Base-by-base conservation (phyloP, 306 rosid genomes). In the Clitoria ternatea region DNA sequence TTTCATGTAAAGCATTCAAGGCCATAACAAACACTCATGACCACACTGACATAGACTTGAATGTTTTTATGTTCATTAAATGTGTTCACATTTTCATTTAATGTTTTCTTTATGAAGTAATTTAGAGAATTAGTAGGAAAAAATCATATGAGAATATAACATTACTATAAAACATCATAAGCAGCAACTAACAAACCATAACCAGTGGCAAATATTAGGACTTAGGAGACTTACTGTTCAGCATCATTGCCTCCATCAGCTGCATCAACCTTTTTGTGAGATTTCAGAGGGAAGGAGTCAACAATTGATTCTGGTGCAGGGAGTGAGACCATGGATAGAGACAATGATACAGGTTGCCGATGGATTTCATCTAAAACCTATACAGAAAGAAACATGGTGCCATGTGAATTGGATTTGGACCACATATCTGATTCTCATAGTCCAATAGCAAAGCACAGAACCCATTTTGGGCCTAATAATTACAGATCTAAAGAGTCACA, bases 281-380 rank as follows among this genome's bases (percentile, higher is more conserved):
- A 77, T 78, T 86, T 89, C 15, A 91, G 87, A 62, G 98, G 97
- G 67, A 94, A 89, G 49, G 97, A 91, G 65, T 94, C 88, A 5
- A 94, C 97, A 7, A 94, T 49, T 64, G 94, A 84, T 77, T 85
- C 95, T 5, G 99, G 96, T 14, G 99, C 99, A 7, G 99, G 97
- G 32, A 87, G 84, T n/a, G 97, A 89, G 77, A 87, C 95, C 90
- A 89, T 83, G 12, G 95, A 91, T 1, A 87, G 83, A 71, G 97
- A 85, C 69, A 89, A 87, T 15, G 96, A 86, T 33, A 75, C 88
- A 6, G 99, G 96, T 66, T 94, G 97, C 61, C 91, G 85, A 54
- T 91, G 97, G 75, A 94, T 91, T 83, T 94, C 99, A 89, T 94
- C 97, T 85, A 94, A 82, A 64, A 94, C 99, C 99, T 94, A 76